phyloP scores from a whole-genome alignment of 768 basidiomycete genomes.

The Galerina sulciceps region DNA sequence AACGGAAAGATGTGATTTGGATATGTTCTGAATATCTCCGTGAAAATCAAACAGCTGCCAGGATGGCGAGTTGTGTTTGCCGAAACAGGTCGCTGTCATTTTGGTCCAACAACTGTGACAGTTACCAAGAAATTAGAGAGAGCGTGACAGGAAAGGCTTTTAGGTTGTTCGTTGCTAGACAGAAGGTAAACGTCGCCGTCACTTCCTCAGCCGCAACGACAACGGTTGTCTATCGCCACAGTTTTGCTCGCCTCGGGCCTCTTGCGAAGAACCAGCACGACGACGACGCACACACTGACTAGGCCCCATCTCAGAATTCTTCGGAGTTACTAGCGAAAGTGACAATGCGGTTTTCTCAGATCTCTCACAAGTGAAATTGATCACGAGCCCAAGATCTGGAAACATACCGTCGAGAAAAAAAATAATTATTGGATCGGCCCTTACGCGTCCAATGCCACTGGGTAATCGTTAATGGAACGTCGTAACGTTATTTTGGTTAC shows the following conservation, averaged over 20 bases:
- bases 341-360: slow-evolving; percentile 12
- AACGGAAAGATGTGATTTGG: slow-evolving; percentile 9
- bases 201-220: slow-evolving; percentile 21
- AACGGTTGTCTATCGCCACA: slow-evolving; percentile 20
- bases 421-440: slow-evolving; percentile 29
- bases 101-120: no score
- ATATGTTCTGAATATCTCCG: slow-evolving; percentile 20
- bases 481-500: slow-evolving; percentile 36
- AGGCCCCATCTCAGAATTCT: slow-evolving; percentile 14
- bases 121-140: no score
- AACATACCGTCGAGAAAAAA: slow-evolving; percentile 18
- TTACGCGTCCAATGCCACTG: slow-evolving; percentile 26
- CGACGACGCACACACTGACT: slow-evolving; percentile 7
- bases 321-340: slow-evolving; percentile 25
- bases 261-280: slow-evolving; percentile 4
- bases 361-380: no score
- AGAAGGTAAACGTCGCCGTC: slow-evolving; percentile 13
- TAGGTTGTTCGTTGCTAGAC: slow-evolving; percentile 23
- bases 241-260: slow-evolving; percentile 9
- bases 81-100: background rate
- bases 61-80: background rate
- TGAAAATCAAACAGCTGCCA: slow-evolving; percentile 7
- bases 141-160: background rate
- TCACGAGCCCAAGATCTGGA: slow-evolving; percentile 25
- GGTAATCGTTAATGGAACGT: slow-evolving; percentile 34